These are phyloP conservation scores for Withania somnifera DNA, from an alignment of 305 asterid genomes.

Conservation along the genomic window DNA sequence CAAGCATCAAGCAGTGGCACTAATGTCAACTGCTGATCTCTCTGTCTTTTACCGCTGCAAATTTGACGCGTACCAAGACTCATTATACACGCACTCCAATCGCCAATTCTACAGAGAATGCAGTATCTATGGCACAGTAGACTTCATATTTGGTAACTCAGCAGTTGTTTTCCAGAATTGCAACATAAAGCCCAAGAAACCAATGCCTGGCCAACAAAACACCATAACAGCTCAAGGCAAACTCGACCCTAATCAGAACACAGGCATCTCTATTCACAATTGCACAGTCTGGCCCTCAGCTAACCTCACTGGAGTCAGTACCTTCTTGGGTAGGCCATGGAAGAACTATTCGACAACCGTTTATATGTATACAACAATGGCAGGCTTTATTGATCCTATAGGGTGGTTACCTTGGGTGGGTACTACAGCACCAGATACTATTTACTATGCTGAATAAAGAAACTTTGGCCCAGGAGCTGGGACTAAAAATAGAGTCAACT, in stretches of 20 bases:
- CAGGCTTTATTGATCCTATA: slow-evolving; percentile 18
- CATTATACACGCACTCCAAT: slow-evolving; percentile 15
- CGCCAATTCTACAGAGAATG: slow-evolving; percentile 31
- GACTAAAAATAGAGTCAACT: slow-evolving; percentile 9
- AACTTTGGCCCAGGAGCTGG: slow-evolving; percentile 27
- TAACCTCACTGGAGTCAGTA: slow-evolving; percentile 9
- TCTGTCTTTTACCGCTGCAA: slow-evolving; percentile 18
- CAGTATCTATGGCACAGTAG: slow-evolving; percentile 24
- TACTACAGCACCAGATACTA: slow-evolving; percentile 10
- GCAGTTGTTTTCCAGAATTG: slow-evolving; percentile 24
- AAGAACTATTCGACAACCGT: slow-evolving; percentile 10
- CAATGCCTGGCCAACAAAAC: slow-evolving; percentile 14
- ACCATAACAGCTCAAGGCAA: slow-evolving; percentile 25
- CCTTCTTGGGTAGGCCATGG: slow-evolving; percentile 25
- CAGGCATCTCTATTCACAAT: slow-evolving; percentile 18
- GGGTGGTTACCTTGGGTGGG: slow-evolving; percentile 28
- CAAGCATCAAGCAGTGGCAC: slow-evolving; percentile 25
- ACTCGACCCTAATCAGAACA: neutral
- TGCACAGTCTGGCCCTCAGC: slow-evolving; percentile 7
- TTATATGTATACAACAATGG: slow-evolving; percentile 7
- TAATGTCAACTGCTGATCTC: slow-evolving; percentile 18
- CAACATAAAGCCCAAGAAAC: slow-evolving; percentile 16
- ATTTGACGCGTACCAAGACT: slow-evolving; percentile 26
- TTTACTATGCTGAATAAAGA: slow-evolving; percentile 19
- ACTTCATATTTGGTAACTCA: slow-evolving; percentile 28